Percentiles rank a stretch among this genome's conserved stretches.
phyloP scores from a whole-genome alignment of 768 basidiomycete genomes.

The Panaeolus cyanescens region DNA sequence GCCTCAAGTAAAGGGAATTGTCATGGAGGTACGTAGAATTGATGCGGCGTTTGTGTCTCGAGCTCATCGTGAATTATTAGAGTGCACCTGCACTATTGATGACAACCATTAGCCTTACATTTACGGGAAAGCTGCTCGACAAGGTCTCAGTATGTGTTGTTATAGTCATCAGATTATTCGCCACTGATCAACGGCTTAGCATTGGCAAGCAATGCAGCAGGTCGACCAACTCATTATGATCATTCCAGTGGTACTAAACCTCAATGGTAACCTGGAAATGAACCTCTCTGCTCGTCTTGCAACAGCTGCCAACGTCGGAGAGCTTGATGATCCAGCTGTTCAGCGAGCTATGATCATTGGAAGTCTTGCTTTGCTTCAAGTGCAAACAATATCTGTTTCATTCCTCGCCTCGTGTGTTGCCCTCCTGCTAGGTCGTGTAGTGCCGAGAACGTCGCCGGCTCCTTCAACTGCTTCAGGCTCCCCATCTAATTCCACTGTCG shows the following conservation, averaged over 20 bases:
- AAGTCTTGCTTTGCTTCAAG: conserved; percentile 85
- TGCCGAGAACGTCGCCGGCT: conserved; percentile 41
- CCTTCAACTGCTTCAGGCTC: conserved; percentile 13
- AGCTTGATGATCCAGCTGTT: conserved; percentile 71
- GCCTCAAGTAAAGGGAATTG: conserved; percentile 61
- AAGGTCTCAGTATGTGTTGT: conserved; percentile 71
- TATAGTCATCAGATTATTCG: neutral
- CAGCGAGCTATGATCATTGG: conserved; percentile 74
- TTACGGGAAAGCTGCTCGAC: conserved; percentile 90
- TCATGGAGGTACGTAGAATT: conserved; percentile 62
- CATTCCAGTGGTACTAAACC: conserved; percentile 89
- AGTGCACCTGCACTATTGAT: conserved; percentile 86
- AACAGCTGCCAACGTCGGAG: conserved; percentile 92
- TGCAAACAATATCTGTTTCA: conserved; percentile 90
- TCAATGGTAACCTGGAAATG: conserved; percentile 99
- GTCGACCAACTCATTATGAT: conserved; percentile 97
- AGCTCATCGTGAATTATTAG: conserved; percentile 38
- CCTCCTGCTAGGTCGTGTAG: conserved; percentile 67
- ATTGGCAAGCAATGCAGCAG: conserved; percentile 85
- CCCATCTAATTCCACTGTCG: conserved; percentile 15
- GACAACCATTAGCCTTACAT: conserved; percentile 79
- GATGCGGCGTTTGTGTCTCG: neutral
- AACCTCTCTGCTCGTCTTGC: conserved; percentile 95
- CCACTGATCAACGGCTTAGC: conserved; percentile 38
- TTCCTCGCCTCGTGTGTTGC: conserved; percentile 81